Evolutionary conservation across 371 early-diverging fungal genomes (phyloP).

Genomic region (Haplosporangium sp.): DNA sequence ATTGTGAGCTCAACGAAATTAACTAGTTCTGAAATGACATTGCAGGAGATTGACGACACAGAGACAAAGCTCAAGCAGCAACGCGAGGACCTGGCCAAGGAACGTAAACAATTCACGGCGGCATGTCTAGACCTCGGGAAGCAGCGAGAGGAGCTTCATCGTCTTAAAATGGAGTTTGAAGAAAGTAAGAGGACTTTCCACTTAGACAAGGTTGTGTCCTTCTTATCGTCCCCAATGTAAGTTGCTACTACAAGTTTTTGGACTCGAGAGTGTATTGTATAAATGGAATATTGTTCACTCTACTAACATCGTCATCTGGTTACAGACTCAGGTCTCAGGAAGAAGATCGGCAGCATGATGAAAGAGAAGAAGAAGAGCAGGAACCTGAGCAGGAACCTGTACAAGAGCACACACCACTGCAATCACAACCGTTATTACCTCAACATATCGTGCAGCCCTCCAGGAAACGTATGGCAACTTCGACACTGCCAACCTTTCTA

Average conservation of each 20-base stretch:
- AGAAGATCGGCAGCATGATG: too few species aligned
- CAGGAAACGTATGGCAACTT: constrained; percentile 35
- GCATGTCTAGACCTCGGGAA: constrained; percentile 42
- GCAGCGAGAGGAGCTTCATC: constrained; percentile 36
- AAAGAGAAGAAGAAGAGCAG: too few species aligned
- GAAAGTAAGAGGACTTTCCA: constrained; percentile 41
- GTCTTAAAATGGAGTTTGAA: constrained; percentile 30
- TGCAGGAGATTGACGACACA: constrained; percentile 41
- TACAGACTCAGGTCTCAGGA: too few species aligned
- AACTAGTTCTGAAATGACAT: constrained; percentile 45
- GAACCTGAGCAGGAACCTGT: neutral
- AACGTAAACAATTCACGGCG: constrained; percentile 40
- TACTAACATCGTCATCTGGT: neutral
- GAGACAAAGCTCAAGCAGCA: constrained; percentile 36
- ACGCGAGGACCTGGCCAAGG: constrained; percentile 40
- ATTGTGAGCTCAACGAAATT: neutral
- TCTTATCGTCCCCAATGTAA: constrained; percentile 31
- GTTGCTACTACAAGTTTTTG: neutral
- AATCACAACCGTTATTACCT: constrained; percentile 19
- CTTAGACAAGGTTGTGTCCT: constrained; percentile 39
- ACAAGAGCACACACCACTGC: neutral
- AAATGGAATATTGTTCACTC: neutral
- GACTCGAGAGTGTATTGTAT: neutral
- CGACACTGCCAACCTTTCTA: constrained; percentile 20
- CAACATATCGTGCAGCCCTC: constrained; percentile 1